These are phyloP conservation scores for Penicillium olsonii DNA, from an alignment of 2,329 filamentous ascomycete species.

Conservation along the genomic window DNA sequence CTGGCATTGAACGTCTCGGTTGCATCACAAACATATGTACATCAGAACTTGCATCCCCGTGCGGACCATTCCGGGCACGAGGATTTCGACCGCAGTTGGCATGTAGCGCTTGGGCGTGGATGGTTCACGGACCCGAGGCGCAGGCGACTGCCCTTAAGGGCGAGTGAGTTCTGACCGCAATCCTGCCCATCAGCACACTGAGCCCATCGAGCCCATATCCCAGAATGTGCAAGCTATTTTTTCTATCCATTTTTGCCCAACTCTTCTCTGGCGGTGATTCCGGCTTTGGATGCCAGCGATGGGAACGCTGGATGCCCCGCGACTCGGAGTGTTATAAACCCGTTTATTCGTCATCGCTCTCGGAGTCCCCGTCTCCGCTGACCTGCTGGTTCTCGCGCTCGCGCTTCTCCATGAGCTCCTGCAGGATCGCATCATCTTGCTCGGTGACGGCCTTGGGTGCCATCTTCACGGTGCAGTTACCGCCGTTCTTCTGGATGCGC, in stretches of 20 bases:
- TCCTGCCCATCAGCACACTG: conserved; percentile 20
- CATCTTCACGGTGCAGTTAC: conserved; percentile 90
- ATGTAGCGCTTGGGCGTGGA: conserved; percentile 17
- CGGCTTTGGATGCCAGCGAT: conserved; percentile 18
- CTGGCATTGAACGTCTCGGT: conserved; percentile 29
- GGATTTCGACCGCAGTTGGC: conserved; percentile 17
- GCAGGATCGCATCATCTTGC: conserved; percentile 94
- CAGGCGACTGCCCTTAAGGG: conserved; percentile 20
- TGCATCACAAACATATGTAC: conserved; percentile 37
- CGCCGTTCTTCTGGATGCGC: conserved; percentile 76
- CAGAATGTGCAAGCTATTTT: conserved; percentile 13
- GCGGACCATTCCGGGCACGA: conserved; percentile 16
- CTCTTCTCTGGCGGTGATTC: conserved; percentile 16
- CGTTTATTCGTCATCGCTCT: conserved; percentile 74
- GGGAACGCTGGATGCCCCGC: conserved; percentile 17
- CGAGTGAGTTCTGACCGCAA: conserved; percentile 24
- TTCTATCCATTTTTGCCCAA: conserved; percentile 25
- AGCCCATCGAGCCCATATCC: conserved; percentile 19
- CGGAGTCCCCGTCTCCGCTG: conserved; percentile 93
- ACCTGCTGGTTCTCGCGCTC: conserved; percentile 98
- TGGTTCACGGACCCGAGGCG: conserved; percentile 19
- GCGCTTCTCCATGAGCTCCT: conserved; percentile 98
- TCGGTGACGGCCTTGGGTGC: conserved; percentile 98
- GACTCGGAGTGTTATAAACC: conserved; percentile 8
- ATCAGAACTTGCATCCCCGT: conserved; percentile 33